phyloP scores from a whole-genome alignment of 148 eudicot species.

The Rhododendron kiyosumense region DNA sequence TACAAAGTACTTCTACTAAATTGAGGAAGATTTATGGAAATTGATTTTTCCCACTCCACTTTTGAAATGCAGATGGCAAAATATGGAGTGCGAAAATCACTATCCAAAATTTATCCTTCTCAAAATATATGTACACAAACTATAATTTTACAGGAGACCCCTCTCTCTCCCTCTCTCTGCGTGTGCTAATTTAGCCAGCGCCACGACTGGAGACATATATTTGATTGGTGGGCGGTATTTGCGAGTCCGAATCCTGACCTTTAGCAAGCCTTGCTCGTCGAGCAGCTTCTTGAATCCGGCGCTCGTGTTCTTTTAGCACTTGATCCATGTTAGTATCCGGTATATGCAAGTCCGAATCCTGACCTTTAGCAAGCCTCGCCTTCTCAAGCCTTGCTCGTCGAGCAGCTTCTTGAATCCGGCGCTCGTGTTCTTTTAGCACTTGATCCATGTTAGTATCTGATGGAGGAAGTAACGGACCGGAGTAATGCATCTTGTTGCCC shows the following conservation, averaged over 20 bases:
- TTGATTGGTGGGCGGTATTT: conserved; percentile 1
- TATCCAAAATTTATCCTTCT: background rate
- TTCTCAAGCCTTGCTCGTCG: conserved; percentile 70
- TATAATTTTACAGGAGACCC: background rate
- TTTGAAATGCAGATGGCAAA: too few species aligned
- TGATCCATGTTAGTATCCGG: conserved; percentile 49
- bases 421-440: conserved; percentile 77
- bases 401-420: conserved; percentile 68
- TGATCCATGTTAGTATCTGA: conserved; percentile 57
- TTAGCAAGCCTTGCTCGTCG: conserved; percentile 62
- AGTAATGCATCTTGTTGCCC: conserved; percentile 50
- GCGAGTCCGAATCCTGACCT: conserved; percentile 21
- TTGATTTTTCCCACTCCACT: too few species aligned
- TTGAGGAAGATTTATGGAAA: background rate
- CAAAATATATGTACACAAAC: conserved; percentile 14
- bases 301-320: conserved; percentile 77
- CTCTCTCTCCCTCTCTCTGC: conserved; percentile 2
- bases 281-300: conserved; percentile 68
- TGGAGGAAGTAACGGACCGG: conserved; percentile 69
- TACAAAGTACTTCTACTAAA: background rate
- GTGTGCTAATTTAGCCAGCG: background rate
- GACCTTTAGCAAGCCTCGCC: conserved; percentile 36
- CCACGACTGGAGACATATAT: background rate
- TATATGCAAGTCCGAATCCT: conserved; percentile 11
- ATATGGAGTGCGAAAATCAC: background rate